A percentile compares a stretch with the other conserved stretches of the same genome.
These are phyloP conservation scores for Tylopilus vinaceipallidus DNA, from an alignment of 768 basidiomycete species.

Conservation along the genomic window DNA sequence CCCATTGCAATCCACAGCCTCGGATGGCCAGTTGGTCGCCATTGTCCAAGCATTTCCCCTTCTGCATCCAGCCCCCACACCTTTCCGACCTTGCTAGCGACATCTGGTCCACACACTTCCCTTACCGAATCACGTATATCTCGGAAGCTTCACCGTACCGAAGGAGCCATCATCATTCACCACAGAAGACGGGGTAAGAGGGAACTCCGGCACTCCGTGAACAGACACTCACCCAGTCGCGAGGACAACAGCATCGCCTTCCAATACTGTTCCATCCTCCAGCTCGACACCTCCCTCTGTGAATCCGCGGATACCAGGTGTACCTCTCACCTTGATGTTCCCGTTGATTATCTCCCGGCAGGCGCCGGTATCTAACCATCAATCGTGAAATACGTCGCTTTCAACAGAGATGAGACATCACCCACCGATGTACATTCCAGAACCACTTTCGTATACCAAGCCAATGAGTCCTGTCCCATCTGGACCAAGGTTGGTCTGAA, in stretches of 20 bases:
- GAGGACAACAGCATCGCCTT: conserved; percentile 32
- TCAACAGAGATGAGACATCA: not conserved
- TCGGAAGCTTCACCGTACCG: conserved; percentile 41
- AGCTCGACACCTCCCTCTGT: conserved; percentile 29
- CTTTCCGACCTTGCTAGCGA: conserved; percentile 45
- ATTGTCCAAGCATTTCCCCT: conserved; percentile 54
- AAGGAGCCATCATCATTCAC: not conserved
- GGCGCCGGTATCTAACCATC: conserved; percentile 37
- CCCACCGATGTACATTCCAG: conserved; percentile 41
- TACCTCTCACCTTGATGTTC: conserved; percentile 49
- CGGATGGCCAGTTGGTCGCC: conserved; percentile 33
- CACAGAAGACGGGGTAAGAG: not conserved
- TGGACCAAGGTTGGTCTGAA: conserved; percentile 37
- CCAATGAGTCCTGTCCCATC: conserved; percentile 36
- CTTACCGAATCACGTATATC: conserved; percentile 41
- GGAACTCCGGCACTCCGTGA: not conserved
- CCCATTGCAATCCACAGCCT: conserved; percentile 35
- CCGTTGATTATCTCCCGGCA: conserved; percentile 46
- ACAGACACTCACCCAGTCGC: conserved; percentile 32
- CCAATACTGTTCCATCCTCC: conserved; percentile 24
- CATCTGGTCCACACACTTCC: conserved; percentile 45
- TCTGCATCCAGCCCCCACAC: conserved; percentile 67
- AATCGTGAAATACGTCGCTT: not conserved
- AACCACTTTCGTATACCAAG: conserved; percentile 31
- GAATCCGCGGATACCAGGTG: conserved; percentile 28